Conservation (phyloP, 805 yeast genomes). For the Cyberlindnera amylophila region DNA sequence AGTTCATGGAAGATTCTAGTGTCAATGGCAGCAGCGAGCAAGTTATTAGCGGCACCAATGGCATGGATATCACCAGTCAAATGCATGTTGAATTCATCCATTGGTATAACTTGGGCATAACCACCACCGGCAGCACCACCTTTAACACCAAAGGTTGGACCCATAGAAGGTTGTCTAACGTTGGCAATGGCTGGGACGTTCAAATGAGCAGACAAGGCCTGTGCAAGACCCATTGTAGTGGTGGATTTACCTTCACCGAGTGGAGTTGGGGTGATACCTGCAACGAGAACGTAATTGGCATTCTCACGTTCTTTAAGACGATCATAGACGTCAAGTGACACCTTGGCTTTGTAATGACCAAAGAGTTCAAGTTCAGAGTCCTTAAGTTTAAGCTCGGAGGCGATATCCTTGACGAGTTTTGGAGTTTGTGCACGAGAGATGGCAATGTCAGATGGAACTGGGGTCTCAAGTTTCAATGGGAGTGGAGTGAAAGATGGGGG, state of each 20-base stretch:
- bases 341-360: slow-evolving; percentile 77
- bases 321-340: slow-evolving; percentile 57
- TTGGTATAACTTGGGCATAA: slow-evolving; percentile 81
- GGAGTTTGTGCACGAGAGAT: slow-evolving; percentile 76
- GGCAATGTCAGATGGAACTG: slow-evolving; percentile 80
- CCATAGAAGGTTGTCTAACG: slow-evolving; percentile 86
- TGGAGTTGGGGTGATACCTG: slow-evolving; percentile 86
- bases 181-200: slow-evolving; percentile 68
- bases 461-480: slow-evolving; percentile 49
- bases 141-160: slow-evolving; percentile 83
- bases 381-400: slow-evolving; percentile 63
- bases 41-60: slow-evolving; percentile 75
- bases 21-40: slow-evolving; percentile 82
- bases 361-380: slow-evolving; percentile 68
- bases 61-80: slow-evolving; percentile 86
- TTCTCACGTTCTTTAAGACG: slow-evolving; percentile 56
- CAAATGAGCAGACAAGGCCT: slow-evolving; percentile 75
- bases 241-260: slow-evolving; percentile 85
- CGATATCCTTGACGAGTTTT: slow-evolving; percentile 63
- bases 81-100: slow-evolving; percentile 87
- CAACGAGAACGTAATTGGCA: slow-evolving; percentile 72
- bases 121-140: slow-evolving; percentile 95
- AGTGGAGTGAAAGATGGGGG: slow-evolving; percentile 43
- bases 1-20: slow-evolving; percentile 82
- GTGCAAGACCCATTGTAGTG: slow-evolving; percentile 78